These are phyloP conservation scores for Botrytis aclada DNA, from an alignment of 2,329 filamentous ascomycete species.

Conservation along the genomic window DNA sequence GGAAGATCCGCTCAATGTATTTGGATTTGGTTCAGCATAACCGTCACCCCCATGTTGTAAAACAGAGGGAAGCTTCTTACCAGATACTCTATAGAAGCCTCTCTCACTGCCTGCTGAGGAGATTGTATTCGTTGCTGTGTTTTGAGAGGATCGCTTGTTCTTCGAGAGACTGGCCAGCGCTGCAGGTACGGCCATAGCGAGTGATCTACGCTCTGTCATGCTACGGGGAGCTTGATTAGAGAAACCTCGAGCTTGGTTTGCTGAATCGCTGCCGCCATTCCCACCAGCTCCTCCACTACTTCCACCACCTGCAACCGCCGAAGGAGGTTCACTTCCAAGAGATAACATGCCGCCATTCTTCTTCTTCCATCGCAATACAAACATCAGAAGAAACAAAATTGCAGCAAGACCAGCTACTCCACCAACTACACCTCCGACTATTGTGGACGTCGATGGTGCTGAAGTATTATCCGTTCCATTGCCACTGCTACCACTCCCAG, in stretches of 20 bases:
- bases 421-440: slow-evolving; percentile 37
- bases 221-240: slow-evolving; percentile 27
- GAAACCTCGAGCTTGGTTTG: slow-evolving; percentile 29
- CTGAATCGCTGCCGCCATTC: slow-evolving; percentile 32
- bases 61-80: slow-evolving; percentile 62
- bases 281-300: slow-evolving; percentile 40
- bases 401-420: slow-evolving; percentile 55
- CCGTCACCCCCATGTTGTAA: slow-evolving; percentile 61
- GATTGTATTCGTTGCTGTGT: slow-evolving; percentile 36
- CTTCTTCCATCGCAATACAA: slow-evolving; percentile 55
- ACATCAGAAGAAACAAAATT: slow-evolving; percentile 52
- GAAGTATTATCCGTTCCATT: slow-evolving; percentile 20
- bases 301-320: slow-evolving; percentile 37
- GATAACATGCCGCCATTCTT: slow-evolving; percentile 42
- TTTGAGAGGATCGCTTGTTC: slow-evolving; percentile 32
- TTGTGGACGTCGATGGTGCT: slow-evolving; percentile 30
- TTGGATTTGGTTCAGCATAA: slow-evolving; percentile 44
- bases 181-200: slow-evolving; percentile 47
- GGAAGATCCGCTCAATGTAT: slow-evolving; percentile 49
- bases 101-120: slow-evolving; percentile 47
- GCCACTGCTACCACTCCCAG: slow-evolving; percentile 24
- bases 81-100: slow-evolving; percentile 64
- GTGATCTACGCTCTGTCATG: slow-evolving; percentile 49
- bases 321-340: slow-evolving; percentile 39
- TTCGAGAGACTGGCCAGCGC: slow-evolving; percentile 48